Conservation (phyloP, 306 rosid genomes). For the Echinosophora koreensis region DNA sequence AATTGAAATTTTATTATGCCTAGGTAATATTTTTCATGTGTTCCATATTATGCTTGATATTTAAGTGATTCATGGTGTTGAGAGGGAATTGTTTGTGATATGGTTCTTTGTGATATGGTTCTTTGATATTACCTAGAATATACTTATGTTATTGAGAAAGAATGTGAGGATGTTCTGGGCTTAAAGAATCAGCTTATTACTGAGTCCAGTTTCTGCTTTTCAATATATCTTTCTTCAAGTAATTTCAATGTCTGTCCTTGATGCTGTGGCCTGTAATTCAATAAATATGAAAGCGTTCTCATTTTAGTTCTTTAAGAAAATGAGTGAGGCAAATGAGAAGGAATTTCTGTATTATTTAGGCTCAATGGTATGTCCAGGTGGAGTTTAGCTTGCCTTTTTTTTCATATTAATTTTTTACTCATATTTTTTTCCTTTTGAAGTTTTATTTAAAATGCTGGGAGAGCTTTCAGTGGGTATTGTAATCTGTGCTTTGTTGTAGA, state of each 20-base stretch:
- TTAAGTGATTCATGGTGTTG: background rate
- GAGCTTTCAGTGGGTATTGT: no score
- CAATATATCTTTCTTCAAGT: constrained; percentile 15
- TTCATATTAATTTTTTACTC: no score
- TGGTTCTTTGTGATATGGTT: background rate
- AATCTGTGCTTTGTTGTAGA: no score
- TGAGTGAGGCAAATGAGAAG: background rate
- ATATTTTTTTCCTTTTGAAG: no score
- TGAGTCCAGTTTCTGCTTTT: no score
- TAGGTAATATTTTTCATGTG: background rate
- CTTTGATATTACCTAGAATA: no score
- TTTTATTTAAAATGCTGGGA: no score
- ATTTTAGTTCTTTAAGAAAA: constrained; percentile 17
- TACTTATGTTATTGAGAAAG: no score
- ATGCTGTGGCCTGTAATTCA: background rate
- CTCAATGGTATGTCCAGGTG: no score
- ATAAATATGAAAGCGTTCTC: background rate
- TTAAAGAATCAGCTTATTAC: no score
- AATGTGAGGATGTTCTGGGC: background rate
- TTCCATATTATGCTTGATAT: background rate
- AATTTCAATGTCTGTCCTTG: background rate
- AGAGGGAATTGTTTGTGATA: background rate
- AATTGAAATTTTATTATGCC: background rate
- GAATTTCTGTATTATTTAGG: constrained; percentile 6
- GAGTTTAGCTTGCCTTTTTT: no score